phyloP scores from a whole-genome alignment of 2,329 filamentous ascomycete genomes.

The Coniochaeta sp. region DNA sequence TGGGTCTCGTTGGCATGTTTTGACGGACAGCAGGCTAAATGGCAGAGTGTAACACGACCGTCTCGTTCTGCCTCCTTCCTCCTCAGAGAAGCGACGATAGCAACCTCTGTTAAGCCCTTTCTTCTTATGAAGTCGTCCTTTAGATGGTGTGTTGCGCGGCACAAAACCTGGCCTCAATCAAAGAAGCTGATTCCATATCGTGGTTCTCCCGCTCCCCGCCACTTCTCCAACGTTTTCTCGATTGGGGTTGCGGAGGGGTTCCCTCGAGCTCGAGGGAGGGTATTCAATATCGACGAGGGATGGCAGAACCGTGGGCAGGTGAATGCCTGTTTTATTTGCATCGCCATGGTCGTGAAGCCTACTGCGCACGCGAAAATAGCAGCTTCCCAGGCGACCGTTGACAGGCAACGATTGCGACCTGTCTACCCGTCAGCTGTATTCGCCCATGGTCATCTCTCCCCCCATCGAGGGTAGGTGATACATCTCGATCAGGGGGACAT shows the following conservation, averaged over 20 bases:
- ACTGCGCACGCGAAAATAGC: too few species aligned
- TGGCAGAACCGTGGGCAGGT: not conserved
- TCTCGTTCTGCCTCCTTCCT: not conserved
- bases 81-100: too few species aligned
- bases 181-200: not conserved
- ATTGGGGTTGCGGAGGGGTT: conserved; percentile 2
- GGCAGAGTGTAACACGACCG: conserved; percentile 1
- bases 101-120: too few species aligned
- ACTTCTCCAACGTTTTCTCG: conserved; percentile 1
- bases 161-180: not conserved
- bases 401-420: too few species aligned
- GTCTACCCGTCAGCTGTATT: too few species aligned
- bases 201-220: not conserved
- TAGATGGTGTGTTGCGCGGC: not conserved
- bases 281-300: conserved; percentile 1
- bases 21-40: conserved; percentile 5
- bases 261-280: not conserved
- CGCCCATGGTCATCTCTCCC: not conserved
- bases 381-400: too few species aligned
- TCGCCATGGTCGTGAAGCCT: too few species aligned
- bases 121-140: not conserved
- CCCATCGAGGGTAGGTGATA: too few species aligned
- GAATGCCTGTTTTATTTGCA: not conserved
- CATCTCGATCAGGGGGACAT: not conserved
- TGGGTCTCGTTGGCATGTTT: too few species aligned